Percentiles rank a stretch among this genome's conserved stretches.
Evolutionary conservation across 2,329 filamentous ascomycete genomes (phyloP).

Genomic region (Aspergillus fumigatiaffinis): DNA sequence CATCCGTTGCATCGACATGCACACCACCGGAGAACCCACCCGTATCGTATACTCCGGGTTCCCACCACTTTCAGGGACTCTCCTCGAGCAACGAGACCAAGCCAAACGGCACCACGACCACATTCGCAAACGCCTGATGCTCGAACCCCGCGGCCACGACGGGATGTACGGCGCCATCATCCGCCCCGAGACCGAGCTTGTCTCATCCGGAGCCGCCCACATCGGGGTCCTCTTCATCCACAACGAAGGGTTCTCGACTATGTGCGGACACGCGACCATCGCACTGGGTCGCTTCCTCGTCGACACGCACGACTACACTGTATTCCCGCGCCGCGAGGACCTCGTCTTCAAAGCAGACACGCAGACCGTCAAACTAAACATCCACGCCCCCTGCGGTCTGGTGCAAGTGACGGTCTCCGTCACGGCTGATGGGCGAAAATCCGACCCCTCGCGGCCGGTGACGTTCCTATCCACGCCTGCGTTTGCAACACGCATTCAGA

Average conservation of each 20-base stretch:
- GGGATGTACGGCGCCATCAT: conserved; percentile 53
- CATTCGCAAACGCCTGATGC: conserved; percentile 41
- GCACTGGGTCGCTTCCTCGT: conserved; percentile 45
- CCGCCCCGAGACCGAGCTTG: conserved; percentile 40
- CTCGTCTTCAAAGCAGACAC: conserved; percentile 25
- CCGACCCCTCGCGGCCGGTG: conserved; percentile 38
- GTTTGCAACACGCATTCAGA: conserved; percentile 34
- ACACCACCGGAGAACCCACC: conserved; percentile 49
- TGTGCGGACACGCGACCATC: conserved; percentile 52
- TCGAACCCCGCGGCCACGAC: conserved; percentile 48
- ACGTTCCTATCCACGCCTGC: conserved; percentile 43
- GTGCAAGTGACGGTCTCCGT: conserved; percentile 41
- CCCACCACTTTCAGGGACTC: conserved; percentile 36
- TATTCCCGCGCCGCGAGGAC: conserved; percentile 38
- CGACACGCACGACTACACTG: conserved; percentile 36
- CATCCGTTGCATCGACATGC: conserved; percentile 41
- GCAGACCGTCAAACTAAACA: conserved; percentile 27
- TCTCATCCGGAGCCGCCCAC: conserved; percentile 39
- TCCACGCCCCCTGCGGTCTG: conserved; percentile 47
- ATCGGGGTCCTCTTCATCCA: conserved; percentile 48
- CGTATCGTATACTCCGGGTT: conserved; percentile 45
- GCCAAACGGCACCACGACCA: conserved; percentile 38
- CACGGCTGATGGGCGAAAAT: conserved; percentile 22
- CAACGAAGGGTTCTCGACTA: conserved; percentile 48
- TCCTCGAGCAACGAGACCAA: conserved; percentile 40